Evolutionary conservation across 179 eudicot genomes (phyloP).

Genomic region (Silene vulgaris): DNA sequence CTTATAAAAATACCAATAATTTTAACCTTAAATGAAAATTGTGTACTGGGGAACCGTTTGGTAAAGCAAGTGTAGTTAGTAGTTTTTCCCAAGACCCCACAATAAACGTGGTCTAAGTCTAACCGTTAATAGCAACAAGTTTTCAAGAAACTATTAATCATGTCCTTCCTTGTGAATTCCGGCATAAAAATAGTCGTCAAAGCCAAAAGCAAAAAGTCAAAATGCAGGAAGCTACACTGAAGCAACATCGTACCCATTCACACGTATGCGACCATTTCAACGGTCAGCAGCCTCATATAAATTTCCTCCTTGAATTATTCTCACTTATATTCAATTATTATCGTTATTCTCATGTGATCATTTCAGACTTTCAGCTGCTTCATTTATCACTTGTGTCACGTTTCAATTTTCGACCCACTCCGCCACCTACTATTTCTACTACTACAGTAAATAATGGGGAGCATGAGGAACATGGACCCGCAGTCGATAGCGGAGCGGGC

Average conservation of each 20-base stretch:
- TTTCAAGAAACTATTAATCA: not conserved
- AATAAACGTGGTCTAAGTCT: too few species aligned
- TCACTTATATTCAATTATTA: not conserved
- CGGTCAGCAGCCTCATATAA: not conserved
- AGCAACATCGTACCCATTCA: not conserved
- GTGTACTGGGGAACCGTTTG: too few species aligned
- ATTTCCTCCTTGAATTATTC: not conserved
- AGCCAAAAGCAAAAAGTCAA: not conserved
- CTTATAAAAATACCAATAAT: too few species aligned
- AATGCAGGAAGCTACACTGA: not conserved
- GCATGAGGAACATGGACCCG: slow-evolving; percentile 49
- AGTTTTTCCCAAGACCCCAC: too few species aligned
- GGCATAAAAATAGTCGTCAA: not conserved
- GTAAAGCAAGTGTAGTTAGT: too few species aligned
- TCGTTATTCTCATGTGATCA: too few species aligned
- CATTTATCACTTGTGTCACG: not conserved
- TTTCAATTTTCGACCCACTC: not conserved
- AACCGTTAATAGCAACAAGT: too few species aligned
- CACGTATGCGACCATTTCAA: slow-evolving; percentile 7
- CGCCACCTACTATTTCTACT: not conserved
- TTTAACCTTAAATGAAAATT: too few species aligned
- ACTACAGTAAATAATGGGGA: slow-evolving; percentile 18
- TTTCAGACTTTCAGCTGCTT: too few species aligned
- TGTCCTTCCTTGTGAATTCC: not conserved
- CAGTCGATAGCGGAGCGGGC: slow-evolving; percentile 79